Percentiles rank a stretch among this genome's conserved stretches.
Evolutionary conservation across 2,329 filamentous ascomycete genomes (phyloP).

Genomic region (Podosphaera aphanis): DNA sequence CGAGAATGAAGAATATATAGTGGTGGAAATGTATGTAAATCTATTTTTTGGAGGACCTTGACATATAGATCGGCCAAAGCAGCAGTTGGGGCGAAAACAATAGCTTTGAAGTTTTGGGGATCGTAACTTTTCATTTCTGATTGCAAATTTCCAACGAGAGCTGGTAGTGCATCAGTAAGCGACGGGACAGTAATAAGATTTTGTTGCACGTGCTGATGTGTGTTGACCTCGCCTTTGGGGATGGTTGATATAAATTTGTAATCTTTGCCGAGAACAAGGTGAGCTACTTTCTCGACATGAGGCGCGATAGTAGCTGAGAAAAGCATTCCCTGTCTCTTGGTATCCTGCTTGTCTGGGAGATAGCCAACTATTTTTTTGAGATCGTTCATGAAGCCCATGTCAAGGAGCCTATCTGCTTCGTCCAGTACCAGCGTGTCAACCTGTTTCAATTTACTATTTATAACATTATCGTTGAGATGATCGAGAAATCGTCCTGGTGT

Average conservation of each 20-base stretch:
- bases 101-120: slow-evolving; percentile 58
- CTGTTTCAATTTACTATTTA: slow-evolving; percentile 21
- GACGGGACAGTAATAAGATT: slow-evolving; percentile 41
- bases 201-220: slow-evolving; percentile 68
- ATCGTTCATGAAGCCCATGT: slow-evolving; percentile 60
- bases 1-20: slow-evolving; percentile 46
- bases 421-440: slow-evolving; percentile 87
- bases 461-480: slow-evolving; percentile 34
- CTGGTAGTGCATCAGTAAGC: slow-evolving; percentile 54
- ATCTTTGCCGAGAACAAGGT: slow-evolving; percentile 50
- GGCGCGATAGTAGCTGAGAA: slow-evolving; percentile 84
- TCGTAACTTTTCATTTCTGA: slow-evolving; percentile 27
- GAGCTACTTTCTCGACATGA: slow-evolving; percentile 58
- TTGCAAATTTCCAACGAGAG: slow-evolving; percentile 52
- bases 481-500: slow-evolving; percentile 76
- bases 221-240: slow-evolving; percentile 54
- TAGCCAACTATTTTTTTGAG: slow-evolving; percentile 34
- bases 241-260: slow-evolving; percentile 90
- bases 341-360: slow-evolving; percentile 38
- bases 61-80: slow-evolving; percentile 43
- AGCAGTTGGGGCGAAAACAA: slow-evolving; percentile 72
- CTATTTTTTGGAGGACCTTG: slow-evolving; percentile 24
- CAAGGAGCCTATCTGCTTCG: slow-evolving; percentile 94
- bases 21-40: slow-evolving; percentile 12
- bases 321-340: slow-evolving; percentile 70